Conservation (phyloP, 2,329 filamentous ascomycete genomes). For the Diaporthe citri region DNA sequence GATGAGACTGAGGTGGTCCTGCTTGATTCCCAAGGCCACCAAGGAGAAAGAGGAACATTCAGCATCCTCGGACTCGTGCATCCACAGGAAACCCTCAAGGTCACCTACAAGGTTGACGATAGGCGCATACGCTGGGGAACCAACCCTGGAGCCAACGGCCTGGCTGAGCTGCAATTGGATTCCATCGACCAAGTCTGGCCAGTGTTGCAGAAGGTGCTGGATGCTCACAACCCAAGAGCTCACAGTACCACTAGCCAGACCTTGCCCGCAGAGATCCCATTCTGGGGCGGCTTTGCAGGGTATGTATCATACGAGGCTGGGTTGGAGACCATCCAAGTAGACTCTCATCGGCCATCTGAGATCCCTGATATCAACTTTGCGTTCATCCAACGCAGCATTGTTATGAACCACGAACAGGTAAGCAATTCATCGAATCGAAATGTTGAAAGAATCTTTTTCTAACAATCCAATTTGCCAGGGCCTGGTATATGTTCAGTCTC, state of each 20-base stretch:
- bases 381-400: not conserved
- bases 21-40: conserved; percentile 5
- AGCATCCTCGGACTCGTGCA: not conserved
- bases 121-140: not conserved
- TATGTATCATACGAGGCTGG: not conserved
- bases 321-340: conserved; percentile 3
- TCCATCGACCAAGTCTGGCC: conserved; percentile 9
- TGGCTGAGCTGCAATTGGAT: not conserved
- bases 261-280: not conserved
- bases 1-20: not conserved
- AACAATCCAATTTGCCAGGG: not conserved
- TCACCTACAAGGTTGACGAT: conserved; percentile 2
- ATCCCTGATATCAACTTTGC: conserved; percentile 6
- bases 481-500: conserved; percentile 1
- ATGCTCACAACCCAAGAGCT: not conserved
- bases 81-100: not conserved
- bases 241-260: no score
- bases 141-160: not conserved
- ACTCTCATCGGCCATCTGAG: not conserved
- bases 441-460: not conserved
- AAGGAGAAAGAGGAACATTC: conserved; percentile 6
- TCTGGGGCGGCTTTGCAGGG: not conserved
- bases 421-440: not conserved
- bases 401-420: not conserved
- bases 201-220: not conserved